Conservation (phyloP, 2,329 filamentous ascomycete species). For the Arthrobotrys conoides region DNA sequence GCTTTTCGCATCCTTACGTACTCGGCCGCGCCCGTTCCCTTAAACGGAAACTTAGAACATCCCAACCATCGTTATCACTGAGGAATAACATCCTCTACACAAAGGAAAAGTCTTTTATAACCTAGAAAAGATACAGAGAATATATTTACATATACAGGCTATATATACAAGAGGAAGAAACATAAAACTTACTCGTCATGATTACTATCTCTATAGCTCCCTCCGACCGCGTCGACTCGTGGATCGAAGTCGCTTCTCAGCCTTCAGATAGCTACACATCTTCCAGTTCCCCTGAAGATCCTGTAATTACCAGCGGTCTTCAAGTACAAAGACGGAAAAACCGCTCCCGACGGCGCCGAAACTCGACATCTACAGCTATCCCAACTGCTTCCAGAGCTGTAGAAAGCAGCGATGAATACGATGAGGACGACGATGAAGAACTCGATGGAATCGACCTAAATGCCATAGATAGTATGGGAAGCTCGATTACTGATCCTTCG, state of each 20-base stretch:
- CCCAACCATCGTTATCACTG: slow-evolving; percentile 18
- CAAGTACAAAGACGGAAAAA: slow-evolving; percentile 59
- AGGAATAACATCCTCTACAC: background rate
- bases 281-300: slow-evolving; percentile 82
- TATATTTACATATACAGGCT: background rate
- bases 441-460: slow-evolving; percentile 55
- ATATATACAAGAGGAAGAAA: slow-evolving; percentile 2
- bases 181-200: slow-evolving; percentile 46
- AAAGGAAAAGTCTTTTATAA: slow-evolving; percentile 12
- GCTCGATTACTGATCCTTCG: slow-evolving; percentile 58
- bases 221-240: slow-evolving; percentile 76
- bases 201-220: slow-evolving; percentile 57
- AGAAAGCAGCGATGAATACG: slow-evolving; percentile 57
- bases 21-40: slow-evolving; percentile 9
- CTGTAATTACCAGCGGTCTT: slow-evolving; percentile 87
- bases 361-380: slow-evolving; percentile 55
- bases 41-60: slow-evolving; percentile 12
- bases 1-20: slow-evolving; percentile 41
- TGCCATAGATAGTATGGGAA: slow-evolving; percentile 50
- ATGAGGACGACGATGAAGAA: slow-evolving; percentile 56
- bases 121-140: background rate
- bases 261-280: slow-evolving; percentile 73
- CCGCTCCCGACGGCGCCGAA: slow-evolving; percentile 42
- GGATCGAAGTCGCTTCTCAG: slow-evolving; percentile 93
- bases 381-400: slow-evolving; percentile 41